Percentiles rank a stretch among this genome's conserved stretches.
phyloP scores from a whole-genome alignment of 345 rosid species.

The Aquilaria malaccensis region DNA sequence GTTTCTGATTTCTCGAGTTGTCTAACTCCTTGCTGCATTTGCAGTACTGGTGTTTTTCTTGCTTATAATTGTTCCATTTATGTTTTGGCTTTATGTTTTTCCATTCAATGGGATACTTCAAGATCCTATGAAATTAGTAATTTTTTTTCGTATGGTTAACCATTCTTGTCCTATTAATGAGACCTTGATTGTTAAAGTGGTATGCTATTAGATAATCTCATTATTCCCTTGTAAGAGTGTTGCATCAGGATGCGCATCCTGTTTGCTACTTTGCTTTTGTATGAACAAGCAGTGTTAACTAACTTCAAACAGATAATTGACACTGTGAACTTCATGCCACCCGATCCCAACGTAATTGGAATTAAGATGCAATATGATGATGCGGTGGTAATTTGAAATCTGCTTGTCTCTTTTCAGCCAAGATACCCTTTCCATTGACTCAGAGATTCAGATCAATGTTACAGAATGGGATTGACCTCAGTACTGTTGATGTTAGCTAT shows the following conservation, averaged over 20 bases:
- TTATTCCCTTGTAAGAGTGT: too few relatives aligned
- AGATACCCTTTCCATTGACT: constrained; percentile 96
- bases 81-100: neutral
- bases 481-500: constrained; percentile 98
- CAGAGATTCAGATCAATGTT: constrained; percentile 97
- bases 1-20: neutral
- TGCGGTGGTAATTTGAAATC: neutral
- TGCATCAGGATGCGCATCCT: too few relatives aligned
- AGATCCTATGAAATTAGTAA: too few relatives aligned
- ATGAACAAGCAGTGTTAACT: too few relatives aligned
- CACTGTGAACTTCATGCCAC: too few relatives aligned
- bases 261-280: too few relatives aligned
- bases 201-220: too few relatives aligned
- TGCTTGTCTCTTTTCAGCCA: constrained; percentile 41
- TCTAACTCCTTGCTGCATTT: too few relatives aligned
- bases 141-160: too few relatives aligned
- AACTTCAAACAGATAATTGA: too few relatives aligned
- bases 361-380: neutral
- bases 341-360: neutral
- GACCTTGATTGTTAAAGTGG: too few relatives aligned
- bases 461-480: constrained; percentile 98
- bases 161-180: too few relatives aligned
- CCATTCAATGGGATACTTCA: neutral
- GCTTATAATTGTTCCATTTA: neutral
- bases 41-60: neutral